Evolutionary conservation across 2,329 filamentous ascomycete genomes (phyloP).

Genomic region (Calonectria honghensis): DNA sequence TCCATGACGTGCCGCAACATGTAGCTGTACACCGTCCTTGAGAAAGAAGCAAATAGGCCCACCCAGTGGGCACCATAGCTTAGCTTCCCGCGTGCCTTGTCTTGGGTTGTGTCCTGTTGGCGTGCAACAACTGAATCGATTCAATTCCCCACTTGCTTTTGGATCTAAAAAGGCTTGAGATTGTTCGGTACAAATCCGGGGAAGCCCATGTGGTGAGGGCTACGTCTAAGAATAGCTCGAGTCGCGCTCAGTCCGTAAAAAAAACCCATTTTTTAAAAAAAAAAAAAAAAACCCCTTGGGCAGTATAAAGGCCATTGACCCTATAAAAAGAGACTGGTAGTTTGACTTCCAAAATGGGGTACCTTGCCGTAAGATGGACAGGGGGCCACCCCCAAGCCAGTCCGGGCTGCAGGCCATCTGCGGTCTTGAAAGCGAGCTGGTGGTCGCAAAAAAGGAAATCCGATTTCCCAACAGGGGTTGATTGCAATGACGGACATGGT

Average conservation of each 20-base stretch:
- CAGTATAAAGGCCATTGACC: slow-evolving; percentile 23
- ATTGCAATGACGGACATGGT: slow-evolving; percentile 22
- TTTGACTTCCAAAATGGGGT: slow-evolving; percentile 28
- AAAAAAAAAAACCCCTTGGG: neutral
- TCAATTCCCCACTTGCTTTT: slow-evolving; percentile 4
- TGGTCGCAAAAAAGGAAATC: slow-evolving; percentile 22
- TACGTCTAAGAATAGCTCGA: slow-evolving; percentile 30
- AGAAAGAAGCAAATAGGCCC: neutral
- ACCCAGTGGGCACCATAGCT: neutral
- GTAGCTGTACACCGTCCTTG: slow-evolving; percentile 21
- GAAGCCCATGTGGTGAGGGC: slow-evolving; percentile 3
- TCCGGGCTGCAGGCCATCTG: slow-evolving; percentile 15
- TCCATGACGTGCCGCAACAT: slow-evolving; percentile 27
- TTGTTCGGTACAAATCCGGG: slow-evolving; percentile 31
- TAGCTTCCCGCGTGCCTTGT: slow-evolving; percentile 13
- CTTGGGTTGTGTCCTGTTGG: slow-evolving; percentile 19
- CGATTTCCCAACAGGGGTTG: slow-evolving; percentile 27
- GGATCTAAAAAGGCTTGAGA: neutral
- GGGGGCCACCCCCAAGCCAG: slow-evolving; percentile 31
- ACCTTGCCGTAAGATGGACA: slow-evolving; percentile 34
- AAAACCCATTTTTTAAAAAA: neutral
- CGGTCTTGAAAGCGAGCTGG: slow-evolving; percentile 33
- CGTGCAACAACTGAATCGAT: slow-evolving; percentile 19
- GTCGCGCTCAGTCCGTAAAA: neutral
- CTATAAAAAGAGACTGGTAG: slow-evolving; percentile 38